phyloP scores from a whole-genome alignment of 768 basidiomycete species.

The Auricularia auricula-judae region DNA sequence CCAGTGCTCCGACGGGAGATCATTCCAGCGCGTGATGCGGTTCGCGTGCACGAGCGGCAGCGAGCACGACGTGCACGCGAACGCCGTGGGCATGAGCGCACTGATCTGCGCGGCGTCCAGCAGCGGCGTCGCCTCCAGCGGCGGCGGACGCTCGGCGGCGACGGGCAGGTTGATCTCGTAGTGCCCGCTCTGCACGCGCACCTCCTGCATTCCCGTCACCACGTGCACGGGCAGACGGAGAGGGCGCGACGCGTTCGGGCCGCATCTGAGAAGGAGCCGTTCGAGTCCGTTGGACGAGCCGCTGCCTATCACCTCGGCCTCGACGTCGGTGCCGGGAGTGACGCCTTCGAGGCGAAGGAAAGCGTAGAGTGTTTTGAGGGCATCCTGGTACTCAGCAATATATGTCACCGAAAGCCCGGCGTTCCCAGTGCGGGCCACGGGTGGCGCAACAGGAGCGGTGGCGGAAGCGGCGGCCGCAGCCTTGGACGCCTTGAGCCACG shows the following conservation, averaged over 20 bases:
- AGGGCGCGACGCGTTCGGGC: slow-evolving; percentile 43
- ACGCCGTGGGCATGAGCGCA: slow-evolving; percentile 44
- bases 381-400: slow-evolving; percentile 77
- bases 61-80: slow-evolving; percentile 72
- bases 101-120: slow-evolving; percentile 63
- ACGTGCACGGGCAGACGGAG: slow-evolving; percentile 47
- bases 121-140: slow-evolving; percentile 31
- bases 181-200: slow-evolving; percentile 44
- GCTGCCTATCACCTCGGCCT: slow-evolving; percentile 58
- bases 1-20: slow-evolving; percentile 95
- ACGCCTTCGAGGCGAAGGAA: slow-evolving; percentile 51
- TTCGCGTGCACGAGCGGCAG: slow-evolving; percentile 51
- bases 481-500: slow-evolving; percentile 31
- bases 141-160: background rate
- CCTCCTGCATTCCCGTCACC: slow-evolving; percentile 47
- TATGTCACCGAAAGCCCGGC: slow-evolving; percentile 34
- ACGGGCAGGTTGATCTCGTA: slow-evolving; percentile 59
- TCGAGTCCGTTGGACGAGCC: slow-evolving; percentile 36
- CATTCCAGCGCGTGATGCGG: slow-evolving; percentile 48
- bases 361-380: slow-evolving; percentile 66
- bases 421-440: background rate
- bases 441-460: background rate
- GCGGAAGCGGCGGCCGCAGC: background rate
- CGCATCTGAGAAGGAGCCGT: slow-evolving; percentile 52
- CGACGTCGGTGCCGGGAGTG: slow-evolving; percentile 28